Percentiles rank a stretch among this genome's conserved stretches.
phyloP scores from a whole-genome alignment of 257 asterid species.

The Eucommia ulmoides region DNA sequence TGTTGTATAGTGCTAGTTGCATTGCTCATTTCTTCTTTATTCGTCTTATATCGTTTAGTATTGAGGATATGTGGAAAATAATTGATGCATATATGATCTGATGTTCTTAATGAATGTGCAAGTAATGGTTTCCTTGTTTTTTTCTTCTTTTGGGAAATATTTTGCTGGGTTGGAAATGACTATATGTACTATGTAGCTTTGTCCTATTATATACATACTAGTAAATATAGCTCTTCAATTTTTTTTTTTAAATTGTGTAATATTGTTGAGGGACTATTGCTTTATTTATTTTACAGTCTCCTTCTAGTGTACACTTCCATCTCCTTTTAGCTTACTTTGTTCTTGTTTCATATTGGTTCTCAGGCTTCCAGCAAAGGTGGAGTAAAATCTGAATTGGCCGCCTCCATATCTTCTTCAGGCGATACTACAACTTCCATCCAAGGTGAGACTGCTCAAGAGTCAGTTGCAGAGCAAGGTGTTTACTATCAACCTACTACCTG shows the following conservation, averaged over 20 bases:
- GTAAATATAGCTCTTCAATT: background rate
- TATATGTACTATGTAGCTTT: too few species aligned
- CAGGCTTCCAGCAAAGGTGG: constrained; percentile 39
- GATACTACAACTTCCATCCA: constrained; percentile 22
- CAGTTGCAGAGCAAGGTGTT: constrained; percentile 36
- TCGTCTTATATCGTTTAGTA: too few species aligned
- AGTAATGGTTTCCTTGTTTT: too few species aligned
- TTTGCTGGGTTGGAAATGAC: too few species aligned
- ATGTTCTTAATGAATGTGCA: too few species aligned
- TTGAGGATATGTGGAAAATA: too few species aligned
- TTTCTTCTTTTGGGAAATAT: too few species aligned
- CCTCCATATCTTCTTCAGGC: constrained; percentile 24
- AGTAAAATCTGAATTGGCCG: constrained; percentile 17
- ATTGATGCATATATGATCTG: too few species aligned
- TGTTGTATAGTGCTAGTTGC: too few species aligned
- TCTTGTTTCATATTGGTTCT: background rate
- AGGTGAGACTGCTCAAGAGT: constrained; percentile 25
- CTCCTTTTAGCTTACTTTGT: background rate
- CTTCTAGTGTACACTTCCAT: too few species aligned
- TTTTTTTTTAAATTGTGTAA: background rate
- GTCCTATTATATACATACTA: too few species aligned
- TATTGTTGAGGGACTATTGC: background rate
- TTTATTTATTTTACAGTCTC: background rate
- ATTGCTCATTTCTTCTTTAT: too few species aligned
- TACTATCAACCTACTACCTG: constrained; percentile 43